phyloP scores from a whole-genome alignment of 352 stramenopile genomes.

The Pythium biforme region DNA sequence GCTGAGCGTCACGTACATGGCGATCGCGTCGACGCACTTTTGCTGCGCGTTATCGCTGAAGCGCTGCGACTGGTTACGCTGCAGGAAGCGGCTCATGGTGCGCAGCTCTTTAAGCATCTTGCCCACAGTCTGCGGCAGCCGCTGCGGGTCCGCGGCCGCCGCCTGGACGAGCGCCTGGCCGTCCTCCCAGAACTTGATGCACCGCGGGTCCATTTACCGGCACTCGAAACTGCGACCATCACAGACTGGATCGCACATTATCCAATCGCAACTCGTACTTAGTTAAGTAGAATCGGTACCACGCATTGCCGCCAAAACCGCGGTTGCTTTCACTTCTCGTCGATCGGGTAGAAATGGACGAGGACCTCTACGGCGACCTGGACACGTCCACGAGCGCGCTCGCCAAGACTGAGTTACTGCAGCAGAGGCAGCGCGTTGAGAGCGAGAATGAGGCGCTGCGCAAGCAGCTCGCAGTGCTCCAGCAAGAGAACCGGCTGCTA shows the following conservation, averaged over 20 bases:
- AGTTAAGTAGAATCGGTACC: background rate
- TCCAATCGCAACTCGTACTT: constrained; percentile 12
- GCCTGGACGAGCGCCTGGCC: constrained; percentile 49
- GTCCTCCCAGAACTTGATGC: constrained; percentile 79
- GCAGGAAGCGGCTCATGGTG: constrained; percentile 73
- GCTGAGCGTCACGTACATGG: constrained; percentile 59
- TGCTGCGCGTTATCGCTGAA: constrained; percentile 82
- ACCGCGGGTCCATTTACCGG: constrained; percentile 59
- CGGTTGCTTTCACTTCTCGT: background rate
- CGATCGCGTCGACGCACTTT: constrained; percentile 72
- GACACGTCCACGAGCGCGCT: constrained; percentile 75
- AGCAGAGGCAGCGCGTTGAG: constrained; percentile 55
- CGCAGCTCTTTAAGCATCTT: constrained; percentile 75
- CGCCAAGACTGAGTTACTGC: constrained; percentile 58
- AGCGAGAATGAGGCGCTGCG: constrained; percentile 49
- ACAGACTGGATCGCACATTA: background rate
- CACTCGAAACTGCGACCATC: background rate
- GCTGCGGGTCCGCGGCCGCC: constrained; percentile 24
- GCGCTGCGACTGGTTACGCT: constrained; percentile 74
- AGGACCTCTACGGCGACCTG: constrained; percentile 81
- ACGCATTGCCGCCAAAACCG: constrained; percentile 1
- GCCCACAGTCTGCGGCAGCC: constrained; percentile 30
- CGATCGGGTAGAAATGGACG: constrained; percentile 17
- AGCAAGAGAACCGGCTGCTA: constrained; percentile 59
- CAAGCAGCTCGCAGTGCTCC: constrained; percentile 58